Base-by-base conservation (phyloP, 192 early-diverging fungal genomes). In the Coemansia brasiliensis region DNA sequence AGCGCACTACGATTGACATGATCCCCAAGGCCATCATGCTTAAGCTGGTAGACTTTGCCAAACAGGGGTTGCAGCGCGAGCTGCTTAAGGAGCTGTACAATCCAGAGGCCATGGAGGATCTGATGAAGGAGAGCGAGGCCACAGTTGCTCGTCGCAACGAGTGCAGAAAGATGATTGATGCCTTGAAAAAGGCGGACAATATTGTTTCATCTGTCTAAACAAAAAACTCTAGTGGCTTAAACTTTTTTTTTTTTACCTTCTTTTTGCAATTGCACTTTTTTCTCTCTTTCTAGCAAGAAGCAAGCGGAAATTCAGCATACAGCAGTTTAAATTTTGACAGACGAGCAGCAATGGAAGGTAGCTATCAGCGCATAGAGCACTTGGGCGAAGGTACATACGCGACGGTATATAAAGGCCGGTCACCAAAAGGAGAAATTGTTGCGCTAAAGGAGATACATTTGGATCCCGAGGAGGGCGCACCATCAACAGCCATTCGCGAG, bases 1-100 rank as follows among this genome's bases (percentile, higher is more conserved):
- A 99, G 82, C 91, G 95, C 57, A 97, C 96, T 4, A 84, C 93
- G 43, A 86, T 93, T 49, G 98, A 99, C 70, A 88, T 97, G 83
- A 90, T 99, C 0, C 98, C 98, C 46, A 99, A 99, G 73, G 91
- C 96, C 4, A 88, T 99, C 54, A 99, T 99, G 96, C 85, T 98
- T 40, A 98, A 96, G 74, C 82, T 99, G 40, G 98, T 99, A 10
- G 83, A 79, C 57, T 74, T 85, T 59, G 83, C 94, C 32, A 96
- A 92, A 79, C 93, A 98, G 52, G 92, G 93, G 54, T 79, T 99
- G 52, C 97, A 99, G 79, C 86, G 93, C 37, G 95, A 98, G 75
- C 79, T 99, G 20, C 83, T 99, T 12, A 82, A 90, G 50, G 96
- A 99, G 80, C 74, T 99, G 24, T 99, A 99, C 83, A 96, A 98